Conservation (phyloP, 306 rosid species). For the Neltuma alba region DNA sequence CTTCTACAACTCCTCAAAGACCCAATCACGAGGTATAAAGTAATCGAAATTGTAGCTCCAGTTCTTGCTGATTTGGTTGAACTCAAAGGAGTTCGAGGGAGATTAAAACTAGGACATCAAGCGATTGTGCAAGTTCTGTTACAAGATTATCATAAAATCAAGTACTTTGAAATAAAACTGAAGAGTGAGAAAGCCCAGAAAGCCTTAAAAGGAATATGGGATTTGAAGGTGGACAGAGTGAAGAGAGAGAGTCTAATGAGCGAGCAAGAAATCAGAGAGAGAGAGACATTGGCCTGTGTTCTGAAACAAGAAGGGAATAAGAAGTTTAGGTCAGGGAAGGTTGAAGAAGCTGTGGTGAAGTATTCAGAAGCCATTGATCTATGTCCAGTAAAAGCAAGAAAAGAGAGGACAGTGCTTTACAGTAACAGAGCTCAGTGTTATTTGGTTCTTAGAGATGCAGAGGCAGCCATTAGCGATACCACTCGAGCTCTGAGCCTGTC, state of each 20-base stretch:
- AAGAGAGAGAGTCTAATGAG: slow-evolving; percentile 56
- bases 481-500: slow-evolving; percentile 69
- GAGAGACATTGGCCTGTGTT: slow-evolving; percentile 30
- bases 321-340: slow-evolving; percentile 50
- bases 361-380: slow-evolving; percentile 61
- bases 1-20: slow-evolving; percentile 65
- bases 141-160: slow-evolving; percentile 66
- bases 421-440: slow-evolving; percentile 80
- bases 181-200: slow-evolving; percentile 40
- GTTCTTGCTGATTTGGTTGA: slow-evolving; percentile 72
- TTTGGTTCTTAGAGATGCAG: slow-evolving; percentile 53
- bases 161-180: slow-evolving; percentile 48
- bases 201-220: slow-evolving; percentile 61
- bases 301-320: slow-evolving; percentile 55
- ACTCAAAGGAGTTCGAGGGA: slow-evolving; percentile 39
- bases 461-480: slow-evolving; percentile 62
- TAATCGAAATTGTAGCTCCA: slow-evolving; percentile 46
- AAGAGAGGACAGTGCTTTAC: slow-evolving; percentile 64
- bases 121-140: slow-evolving; percentile 46
- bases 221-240: slow-evolving; percentile 62
- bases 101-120: slow-evolving; percentile 47
- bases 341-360: slow-evolving; percentile 55
- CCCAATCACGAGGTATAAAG: slow-evolving; percentile 53
- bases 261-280: slow-evolving; percentile 50
- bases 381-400: slow-evolving; percentile 48